Evolutionary conservation across 1,139 yeast genomes (phyloP).

Genomic region (Saccharomycopsis hybrid): DNA sequence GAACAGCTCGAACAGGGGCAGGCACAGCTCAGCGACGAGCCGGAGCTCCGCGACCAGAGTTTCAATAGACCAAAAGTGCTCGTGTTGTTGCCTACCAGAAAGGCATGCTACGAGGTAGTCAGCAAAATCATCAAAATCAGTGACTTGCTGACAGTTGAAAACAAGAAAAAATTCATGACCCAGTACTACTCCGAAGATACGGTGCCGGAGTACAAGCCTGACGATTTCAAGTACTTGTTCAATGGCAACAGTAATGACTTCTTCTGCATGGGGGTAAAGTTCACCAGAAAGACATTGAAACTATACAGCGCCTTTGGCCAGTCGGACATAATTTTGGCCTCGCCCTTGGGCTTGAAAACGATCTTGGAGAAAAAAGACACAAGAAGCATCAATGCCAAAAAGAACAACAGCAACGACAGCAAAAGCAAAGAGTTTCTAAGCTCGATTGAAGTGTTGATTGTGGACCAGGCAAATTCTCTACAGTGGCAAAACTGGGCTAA

Average conservation of each 20-base stretch:
- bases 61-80: conserved; percentile 89
- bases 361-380: conserved; percentile 43
- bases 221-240: conserved; percentile 72
- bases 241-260: conserved; percentile 90
- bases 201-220: conserved; percentile 53
- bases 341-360: conserved; percentile 86
- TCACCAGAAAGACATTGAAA: conserved; percentile 82
- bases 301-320: conserved; percentile 78
- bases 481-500: conserved; percentile 96
- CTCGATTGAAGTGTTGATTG: conserved; percentile 72
- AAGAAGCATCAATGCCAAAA: conserved; percentile 4
- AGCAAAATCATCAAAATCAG: conserved; percentile 55
- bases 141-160: conserved; percentile 71
- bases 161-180: conserved; percentile 62
- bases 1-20: conserved; percentile 40
- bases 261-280: conserved; percentile 82
- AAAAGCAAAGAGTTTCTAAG: conserved; percentile 65
- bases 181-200: conserved; percentile 55
- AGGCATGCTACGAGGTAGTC: conserved; percentile 69
- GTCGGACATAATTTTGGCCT: conserved; percentile 82
- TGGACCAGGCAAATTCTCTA: conserved; percentile 81
- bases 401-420: conserved; percentile 27
- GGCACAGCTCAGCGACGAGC: conserved; percentile 29
- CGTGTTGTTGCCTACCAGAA: conserved; percentile 77
- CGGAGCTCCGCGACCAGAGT: conserved; percentile 85